Conservation (phyloP, 495 filamentous ascomycete species). For the Poronia punctata region DNA sequence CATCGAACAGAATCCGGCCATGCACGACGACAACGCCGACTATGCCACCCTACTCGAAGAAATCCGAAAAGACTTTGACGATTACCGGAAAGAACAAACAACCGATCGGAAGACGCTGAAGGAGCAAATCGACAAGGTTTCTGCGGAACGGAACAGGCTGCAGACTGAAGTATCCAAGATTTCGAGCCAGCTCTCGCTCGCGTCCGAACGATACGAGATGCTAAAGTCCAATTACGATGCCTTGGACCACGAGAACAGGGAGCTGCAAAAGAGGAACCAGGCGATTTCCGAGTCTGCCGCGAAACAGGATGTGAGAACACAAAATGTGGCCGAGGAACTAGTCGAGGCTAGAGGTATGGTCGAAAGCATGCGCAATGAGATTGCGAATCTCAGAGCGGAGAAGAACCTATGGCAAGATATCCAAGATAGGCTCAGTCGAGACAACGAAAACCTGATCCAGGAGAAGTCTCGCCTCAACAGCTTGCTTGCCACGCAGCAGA, state of each 20-base stretch:
- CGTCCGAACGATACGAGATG: conserved; percentile 77
- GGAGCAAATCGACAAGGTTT: conserved; percentile 76
- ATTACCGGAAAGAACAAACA: conserved; percentile 75
- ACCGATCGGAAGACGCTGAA: conserved; percentile 74
- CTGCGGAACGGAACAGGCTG: conserved; percentile 70
- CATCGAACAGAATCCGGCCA: conserved; percentile 39
- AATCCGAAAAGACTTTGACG: conserved; percentile 82
- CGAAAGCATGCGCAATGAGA: conserved; percentile 86
- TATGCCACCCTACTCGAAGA: conserved; percentile 70
- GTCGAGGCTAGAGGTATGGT: conserved; percentile 73
- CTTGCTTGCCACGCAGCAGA: conserved; percentile 72
- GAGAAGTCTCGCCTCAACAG: conserved; percentile 76
- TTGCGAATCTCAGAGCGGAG: conserved; percentile 86
- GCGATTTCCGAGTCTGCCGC: conserved; percentile 70
- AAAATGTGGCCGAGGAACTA: conserved; percentile 88
- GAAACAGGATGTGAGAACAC: conserved; percentile 80
- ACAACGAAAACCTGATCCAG: conserved; percentile 75
- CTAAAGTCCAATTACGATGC: conserved; percentile 81
- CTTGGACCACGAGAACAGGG: conserved; percentile 72
- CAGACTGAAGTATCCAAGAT: conserved; percentile 69
- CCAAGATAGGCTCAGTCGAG: conserved; percentile 75
- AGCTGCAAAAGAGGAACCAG: conserved; percentile 74
- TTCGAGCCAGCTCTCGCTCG: conserved; percentile 74
- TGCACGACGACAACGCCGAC: conserved; percentile 46
- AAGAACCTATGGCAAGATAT: conserved; percentile 88